Percentiles rank a stretch among this genome's conserved stretches.
These are phyloP conservation scores for Trametes punicea DNA, from an alignment of 768 basidiomycete species.

Conservation along the genomic window DNA sequence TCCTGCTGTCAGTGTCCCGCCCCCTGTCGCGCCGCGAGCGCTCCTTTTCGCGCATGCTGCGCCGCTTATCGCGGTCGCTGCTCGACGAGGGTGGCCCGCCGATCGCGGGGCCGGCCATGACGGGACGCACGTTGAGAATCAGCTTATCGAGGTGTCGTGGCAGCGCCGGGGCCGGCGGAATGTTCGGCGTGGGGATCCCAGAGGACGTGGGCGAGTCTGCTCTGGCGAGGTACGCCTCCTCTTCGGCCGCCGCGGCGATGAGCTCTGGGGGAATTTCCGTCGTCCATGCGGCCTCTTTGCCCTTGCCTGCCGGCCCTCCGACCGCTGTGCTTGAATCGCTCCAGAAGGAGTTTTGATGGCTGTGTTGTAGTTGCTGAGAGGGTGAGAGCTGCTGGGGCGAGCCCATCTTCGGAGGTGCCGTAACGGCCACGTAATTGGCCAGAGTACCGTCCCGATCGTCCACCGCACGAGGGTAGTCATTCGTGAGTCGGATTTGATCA, in stretches of 20 bases:
- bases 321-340: constrained; percentile 30
- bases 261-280: constrained; percentile 74
- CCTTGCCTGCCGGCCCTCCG: constrained; percentile 11
- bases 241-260: constrained; percentile 74
- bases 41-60: constrained; percentile 13
- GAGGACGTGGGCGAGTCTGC: constrained; percentile 25
- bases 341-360: constrained; percentile 41
- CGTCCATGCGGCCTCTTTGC: constrained; percentile 61
- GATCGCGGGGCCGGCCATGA: constrained; percentile 28
- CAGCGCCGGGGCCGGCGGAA: constrained; percentile 84
- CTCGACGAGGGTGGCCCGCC: constrained; percentile 10
- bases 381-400: constrained; percentile 16
- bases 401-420: constrained; percentile 31
- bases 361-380: constrained; percentile 31
- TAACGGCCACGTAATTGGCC: constrained; percentile 88
- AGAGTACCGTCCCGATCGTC: constrained; percentile 86
- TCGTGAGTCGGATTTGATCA: constrained; percentile 75
- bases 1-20: constrained; percentile 22
- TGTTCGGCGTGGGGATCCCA: constrained; percentile 62
- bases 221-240: constrained; percentile 69
- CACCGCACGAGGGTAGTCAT: constrained; percentile 82
- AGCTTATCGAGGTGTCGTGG: constrained; percentile 93
- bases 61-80: constrained; percentile 19
- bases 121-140: constrained; percentile 65
- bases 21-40: constrained; percentile 11